Percentiles rank a stretch among this genome's conserved stretches.
phyloP scores from a whole-genome alignment of 108 stramenopile species.

The Licmophora abbreviata region DNA sequence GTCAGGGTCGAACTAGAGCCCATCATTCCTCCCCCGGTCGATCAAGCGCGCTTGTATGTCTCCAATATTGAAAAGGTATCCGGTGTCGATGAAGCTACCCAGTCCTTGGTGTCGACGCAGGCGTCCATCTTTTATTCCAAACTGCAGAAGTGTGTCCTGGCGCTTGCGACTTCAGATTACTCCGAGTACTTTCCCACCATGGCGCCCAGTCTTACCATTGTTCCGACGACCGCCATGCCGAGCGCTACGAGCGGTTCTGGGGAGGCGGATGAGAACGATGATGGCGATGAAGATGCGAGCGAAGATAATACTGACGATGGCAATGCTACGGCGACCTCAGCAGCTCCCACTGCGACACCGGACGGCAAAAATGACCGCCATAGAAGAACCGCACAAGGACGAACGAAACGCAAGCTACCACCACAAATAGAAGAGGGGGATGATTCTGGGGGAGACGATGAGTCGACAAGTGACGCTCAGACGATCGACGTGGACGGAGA shows the following conservation, averaged over 20 bases:
- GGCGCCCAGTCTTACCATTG: conserved; percentile 8
- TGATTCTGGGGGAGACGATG: not conserved
- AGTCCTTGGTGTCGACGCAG: conserved; percentile 11
- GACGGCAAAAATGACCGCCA: not conserved
- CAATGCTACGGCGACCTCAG: too few relatives aligned
- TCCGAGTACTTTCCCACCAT: conserved; percentile 18
- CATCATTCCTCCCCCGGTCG: conserved; percentile 49
- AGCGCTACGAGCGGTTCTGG: not conserved
- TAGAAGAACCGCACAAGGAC: not conserved
- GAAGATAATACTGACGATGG: too few relatives aligned
- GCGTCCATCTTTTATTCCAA: conserved; percentile 64
- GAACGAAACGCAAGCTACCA: not conserved
- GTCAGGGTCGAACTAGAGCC: conserved; percentile 71
- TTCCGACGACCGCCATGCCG: conserved; percentile 9
- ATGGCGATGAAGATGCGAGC: not conserved
- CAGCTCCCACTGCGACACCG: too few relatives aligned
- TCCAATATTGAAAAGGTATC: conserved; percentile 19
- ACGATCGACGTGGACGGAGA: not conserved
- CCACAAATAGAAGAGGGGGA: not conserved
- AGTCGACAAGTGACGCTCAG: too few relatives aligned
- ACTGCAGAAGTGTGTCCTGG: conserved; percentile 53
- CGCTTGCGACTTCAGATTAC: conserved; percentile 65
- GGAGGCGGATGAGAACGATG: not conserved
- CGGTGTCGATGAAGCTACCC: conserved; percentile 5
- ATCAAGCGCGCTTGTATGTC: conserved; percentile 46